Evolutionary conservation across 2,329 filamentous ascomycete species (phyloP).

Genomic region (Colletotrichum eleusines): DNA sequence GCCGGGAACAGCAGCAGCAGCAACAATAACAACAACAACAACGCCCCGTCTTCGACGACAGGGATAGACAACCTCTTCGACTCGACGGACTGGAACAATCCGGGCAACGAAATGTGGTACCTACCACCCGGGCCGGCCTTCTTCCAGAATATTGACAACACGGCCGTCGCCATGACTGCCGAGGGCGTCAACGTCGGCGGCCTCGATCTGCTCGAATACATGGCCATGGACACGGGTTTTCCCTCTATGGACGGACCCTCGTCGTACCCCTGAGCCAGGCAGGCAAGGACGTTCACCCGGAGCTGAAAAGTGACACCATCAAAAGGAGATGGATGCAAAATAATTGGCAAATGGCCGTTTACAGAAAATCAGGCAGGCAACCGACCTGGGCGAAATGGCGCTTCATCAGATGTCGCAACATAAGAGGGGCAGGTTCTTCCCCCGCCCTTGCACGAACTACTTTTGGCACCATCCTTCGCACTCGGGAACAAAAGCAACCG

Average conservation of each 20-base stretch:
- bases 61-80: conserved; percentile 58
- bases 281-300: neutral
- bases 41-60: conserved; percentile 16
- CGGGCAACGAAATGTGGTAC: conserved; percentile 75
- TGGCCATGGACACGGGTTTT: conserved; percentile 70
- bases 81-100: conserved; percentile 63
- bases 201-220: conserved; percentile 75
- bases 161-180: conserved; percentile 73
- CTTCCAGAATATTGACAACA: conserved; percentile 73
- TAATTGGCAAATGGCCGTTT: neutral
- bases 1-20: conserved; percentile 48
- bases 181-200: conserved; percentile 76
- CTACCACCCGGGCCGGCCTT: conserved; percentile 73
- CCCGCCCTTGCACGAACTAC: neutral
- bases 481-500: too few species aligned
- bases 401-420: neutral
- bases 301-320: neutral
- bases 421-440: neutral
- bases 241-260: conserved; percentile 46
- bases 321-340: neutral
- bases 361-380: conserved; percentile 2
- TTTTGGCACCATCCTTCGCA: neutral
- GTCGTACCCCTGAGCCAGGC: conserved; percentile 36
- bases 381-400: neutral
- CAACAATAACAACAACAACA: too few species aligned